Percentiles rank a stretch among this genome's conserved stretches.
Evolutionary conservation across 1,139 yeast species (phyloP).

Genomic region (Suhomyces bolitotheri): DNA sequence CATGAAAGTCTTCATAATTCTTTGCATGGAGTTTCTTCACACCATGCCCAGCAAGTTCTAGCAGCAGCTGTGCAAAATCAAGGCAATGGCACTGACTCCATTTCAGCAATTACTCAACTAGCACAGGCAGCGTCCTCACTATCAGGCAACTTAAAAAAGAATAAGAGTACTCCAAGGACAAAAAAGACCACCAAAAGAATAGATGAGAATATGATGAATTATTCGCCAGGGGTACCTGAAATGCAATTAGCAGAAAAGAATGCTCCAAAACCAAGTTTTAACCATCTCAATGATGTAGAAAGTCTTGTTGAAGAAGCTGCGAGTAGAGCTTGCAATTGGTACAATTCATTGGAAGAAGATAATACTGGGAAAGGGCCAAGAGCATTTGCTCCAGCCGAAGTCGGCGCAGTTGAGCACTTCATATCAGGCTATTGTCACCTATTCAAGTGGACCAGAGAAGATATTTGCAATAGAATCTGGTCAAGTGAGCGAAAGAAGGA

Average conservation of each 20-base stretch:
- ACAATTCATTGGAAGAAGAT: slow-evolving; percentile 33
- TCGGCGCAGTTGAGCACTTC: slow-evolving; percentile 67
- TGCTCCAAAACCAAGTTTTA: slow-evolving; percentile 25
- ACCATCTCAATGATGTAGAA: slow-evolving; percentile 33
- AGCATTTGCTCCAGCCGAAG: slow-evolving; percentile 63
- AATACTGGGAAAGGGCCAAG: slow-evolving; percentile 38
- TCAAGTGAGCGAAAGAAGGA: slow-evolving; percentile 80
- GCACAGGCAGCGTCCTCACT: slow-evolving; percentile 34
- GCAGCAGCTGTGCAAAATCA: slow-evolving; percentile 26
- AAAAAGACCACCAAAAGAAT: slow-evolving; percentile 13
- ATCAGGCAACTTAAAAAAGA: slow-evolving; percentile 13
- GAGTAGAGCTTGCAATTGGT: slow-evolving; percentile 40
- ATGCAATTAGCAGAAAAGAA: slow-evolving; percentile 3
- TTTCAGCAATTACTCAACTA: slow-evolving; percentile 32
- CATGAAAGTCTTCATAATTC: slow-evolving; percentile 11
- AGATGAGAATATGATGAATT: slow-evolving; percentile 13
- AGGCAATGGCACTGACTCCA: slow-evolving; percentile 17
- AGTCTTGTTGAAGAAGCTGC: slow-evolving; percentile 39
- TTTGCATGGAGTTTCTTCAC: slow-evolving; percentile 16
- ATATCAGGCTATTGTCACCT: slow-evolving; percentile 66
- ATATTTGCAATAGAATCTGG: slow-evolving; percentile 85
- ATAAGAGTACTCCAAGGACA: slow-evolving; percentile 14
- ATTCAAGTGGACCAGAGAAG: slow-evolving; percentile 60
- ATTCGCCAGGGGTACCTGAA: slow-evolving; percentile 7
- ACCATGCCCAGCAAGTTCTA: slow-evolving; percentile 21